Conservation (phyloP, 768 basidiomycete species). For the Termitomyces sp. region DNA sequence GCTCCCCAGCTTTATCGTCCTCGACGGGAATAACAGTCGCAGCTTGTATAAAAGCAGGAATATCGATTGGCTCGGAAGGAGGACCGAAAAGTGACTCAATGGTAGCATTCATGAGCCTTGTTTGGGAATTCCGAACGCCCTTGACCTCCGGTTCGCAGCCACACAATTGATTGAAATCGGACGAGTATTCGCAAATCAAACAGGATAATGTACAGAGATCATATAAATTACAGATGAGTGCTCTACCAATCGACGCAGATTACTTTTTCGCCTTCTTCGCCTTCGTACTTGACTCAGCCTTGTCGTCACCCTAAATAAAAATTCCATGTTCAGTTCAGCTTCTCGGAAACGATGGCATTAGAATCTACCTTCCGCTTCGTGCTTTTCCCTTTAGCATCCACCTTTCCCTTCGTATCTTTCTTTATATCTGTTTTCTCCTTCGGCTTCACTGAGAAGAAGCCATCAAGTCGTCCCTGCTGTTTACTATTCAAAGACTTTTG, state of each 20-base stretch:
- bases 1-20: neutral
- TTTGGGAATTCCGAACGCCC: neutral
- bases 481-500: slow-evolving; percentile 81
- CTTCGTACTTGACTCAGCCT: slow-evolving; percentile 31
- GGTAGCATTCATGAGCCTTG: slow-evolving; percentile 16
- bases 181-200: neutral
- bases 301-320: slow-evolving; percentile 30
- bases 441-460: slow-evolving; percentile 82
- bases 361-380: slow-evolving; percentile 43
- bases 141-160: too few species aligned
- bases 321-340: neutral
- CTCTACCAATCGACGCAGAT: neutral
- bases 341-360: neutral
- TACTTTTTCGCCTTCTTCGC: slow-evolving; percentile 32
- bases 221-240: slow-evolving; percentile 9
- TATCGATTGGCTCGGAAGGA: slow-evolving; percentile 47
- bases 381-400: slow-evolving; percentile 31
- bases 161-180: neutral
- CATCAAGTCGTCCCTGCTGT: slow-evolving; percentile 94
- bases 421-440: slow-evolving; percentile 37
- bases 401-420: slow-evolving; percentile 31
- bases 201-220: neutral
- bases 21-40: slow-evolving; percentile 13
- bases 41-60: slow-evolving; percentile 38
- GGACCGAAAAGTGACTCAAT: slow-evolving; percentile 58